Conservation (phyloP, 306 rosid genomes). For the Medicago lupulina region DNA sequence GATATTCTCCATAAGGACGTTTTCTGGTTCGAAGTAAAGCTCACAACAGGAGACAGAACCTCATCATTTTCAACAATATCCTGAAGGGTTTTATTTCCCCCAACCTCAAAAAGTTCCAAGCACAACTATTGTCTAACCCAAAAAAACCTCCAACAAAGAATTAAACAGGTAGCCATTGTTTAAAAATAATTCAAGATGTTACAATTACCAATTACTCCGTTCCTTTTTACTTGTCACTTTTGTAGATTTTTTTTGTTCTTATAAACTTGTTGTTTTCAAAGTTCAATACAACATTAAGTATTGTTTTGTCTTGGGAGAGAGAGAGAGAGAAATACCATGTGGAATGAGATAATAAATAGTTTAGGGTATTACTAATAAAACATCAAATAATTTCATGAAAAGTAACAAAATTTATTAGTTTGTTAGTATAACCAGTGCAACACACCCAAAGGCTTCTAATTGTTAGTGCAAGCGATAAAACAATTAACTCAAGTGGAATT, state of each 20-base stretch:
- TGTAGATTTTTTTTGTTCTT: no score
- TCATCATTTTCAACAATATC: not conserved
- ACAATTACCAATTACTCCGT: not conserved
- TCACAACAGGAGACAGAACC: not conserved
- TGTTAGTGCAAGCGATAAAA: not conserved
- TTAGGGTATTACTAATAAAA: no score
- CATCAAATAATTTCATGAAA: no score
- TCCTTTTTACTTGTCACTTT: no score
- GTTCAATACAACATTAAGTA: no score
- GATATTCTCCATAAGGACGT: no score
- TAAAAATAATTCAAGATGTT: not conserved
- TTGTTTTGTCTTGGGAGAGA: no score
- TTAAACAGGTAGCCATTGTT: not conserved
- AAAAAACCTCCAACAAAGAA: conserved; percentile 27
- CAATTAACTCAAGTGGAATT: not conserved
- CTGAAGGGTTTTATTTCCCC: not conserved
- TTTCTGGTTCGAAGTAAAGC: no score
- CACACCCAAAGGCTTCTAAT: not conserved
- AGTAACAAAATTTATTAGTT: no score
- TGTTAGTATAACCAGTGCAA: not conserved
- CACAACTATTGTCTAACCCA: conserved; percentile 1
- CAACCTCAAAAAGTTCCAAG: not conserved
- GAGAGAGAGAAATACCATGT: no score
- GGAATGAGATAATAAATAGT: no score
- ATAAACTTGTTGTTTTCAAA: no score